phyloP scores from a whole-genome alignment of 1,284 basidiomycete genomes.

The Sanguinoderma infundibulare region DNA sequence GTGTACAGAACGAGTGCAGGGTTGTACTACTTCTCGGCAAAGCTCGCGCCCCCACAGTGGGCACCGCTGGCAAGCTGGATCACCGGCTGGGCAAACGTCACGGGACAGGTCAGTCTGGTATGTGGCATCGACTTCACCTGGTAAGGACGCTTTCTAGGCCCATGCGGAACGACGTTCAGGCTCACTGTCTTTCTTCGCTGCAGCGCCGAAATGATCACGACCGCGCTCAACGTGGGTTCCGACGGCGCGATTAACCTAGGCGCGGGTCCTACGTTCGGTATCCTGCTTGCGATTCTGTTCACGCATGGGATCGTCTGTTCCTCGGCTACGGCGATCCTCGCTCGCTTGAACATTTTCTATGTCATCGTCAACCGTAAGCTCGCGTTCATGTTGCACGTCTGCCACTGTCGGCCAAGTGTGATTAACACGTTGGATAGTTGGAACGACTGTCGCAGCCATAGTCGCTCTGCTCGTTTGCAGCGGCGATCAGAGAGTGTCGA shows the following conservation, averaged over 20 bases:
- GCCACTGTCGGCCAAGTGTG: too few species aligned
- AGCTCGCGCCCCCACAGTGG: constrained; percentile 64
- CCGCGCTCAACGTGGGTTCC: constrained; percentile 65
- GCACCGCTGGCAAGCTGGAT: constrained; percentile 75
- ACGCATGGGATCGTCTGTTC: constrained; percentile 73
- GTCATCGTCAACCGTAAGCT: constrained; percentile 61
- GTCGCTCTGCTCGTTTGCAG: constrained; percentile 61
- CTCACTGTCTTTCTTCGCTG: neutral
- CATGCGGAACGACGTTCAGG: neutral
- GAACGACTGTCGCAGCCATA: constrained; percentile 58
- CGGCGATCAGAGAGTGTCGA: constrained; percentile 61
- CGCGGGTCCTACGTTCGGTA: constrained; percentile 68
- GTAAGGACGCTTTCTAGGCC: constrained; percentile 38
- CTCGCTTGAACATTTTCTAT: constrained; percentile 71
- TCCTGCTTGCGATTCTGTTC: constrained; percentile 64
- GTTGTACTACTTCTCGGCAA: constrained; percentile 77
- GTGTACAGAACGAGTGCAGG: constrained; percentile 50
- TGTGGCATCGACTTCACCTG: constrained; percentile 79
- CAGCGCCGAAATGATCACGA: constrained; percentile 79
- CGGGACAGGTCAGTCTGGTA: constrained; percentile 64
- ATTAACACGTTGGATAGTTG: constrained; percentile 32
- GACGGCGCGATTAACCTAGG: constrained; percentile 56
- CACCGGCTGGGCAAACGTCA: constrained; percentile 72
- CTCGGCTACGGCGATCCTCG: constrained; percentile 66
- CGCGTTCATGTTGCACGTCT: too few species aligned